A percentile compares a stretch with the other conserved stretches of the same genome.
Evolutionary conservation across 2,329 filamentous ascomycete species (phyloP).

Genomic region (Bipolaris cookei): DNA sequence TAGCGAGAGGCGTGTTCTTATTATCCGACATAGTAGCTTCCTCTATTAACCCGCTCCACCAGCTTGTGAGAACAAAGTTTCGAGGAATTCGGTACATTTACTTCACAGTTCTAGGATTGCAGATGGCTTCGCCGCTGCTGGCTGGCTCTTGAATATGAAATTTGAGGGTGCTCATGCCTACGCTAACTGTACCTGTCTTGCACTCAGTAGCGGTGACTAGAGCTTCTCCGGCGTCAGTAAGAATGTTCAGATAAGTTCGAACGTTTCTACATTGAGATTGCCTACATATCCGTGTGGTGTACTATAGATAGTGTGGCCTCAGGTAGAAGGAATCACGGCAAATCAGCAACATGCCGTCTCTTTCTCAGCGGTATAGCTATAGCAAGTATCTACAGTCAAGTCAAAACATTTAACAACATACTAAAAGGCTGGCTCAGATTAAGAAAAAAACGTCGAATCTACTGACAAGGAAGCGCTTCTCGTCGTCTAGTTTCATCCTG

Average conservation of each 20-base stretch:
- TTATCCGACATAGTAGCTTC: not conserved
- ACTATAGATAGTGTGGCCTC: not conserved
- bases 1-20: not conserved
- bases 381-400: not conserved
- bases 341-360: not conserved
- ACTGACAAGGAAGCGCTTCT: not conserved
- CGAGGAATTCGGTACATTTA: not conserved
- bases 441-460: not conserved
- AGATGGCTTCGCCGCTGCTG: not conserved
- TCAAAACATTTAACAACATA: not conserved
- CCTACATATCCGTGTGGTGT: not conserved
- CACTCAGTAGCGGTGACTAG: conserved; percentile 3
- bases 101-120: not conserved
- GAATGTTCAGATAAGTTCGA: not conserved
- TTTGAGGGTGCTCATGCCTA: not conserved
- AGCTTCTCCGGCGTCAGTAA: conserved; percentile 8
- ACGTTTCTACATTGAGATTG: not conserved
- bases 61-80: not conserved
- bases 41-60: not conserved
- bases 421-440: too few species aligned
- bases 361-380: not conserved
- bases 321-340: not conserved
- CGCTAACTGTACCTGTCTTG: not conserved
- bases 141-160: not conserved
- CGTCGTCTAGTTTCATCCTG: not conserved